These are phyloP conservation scores for Ganoderma lucidum DNA, from an alignment of 1,284 basidiomycete genomes.

Conservation along the genomic window DNA sequence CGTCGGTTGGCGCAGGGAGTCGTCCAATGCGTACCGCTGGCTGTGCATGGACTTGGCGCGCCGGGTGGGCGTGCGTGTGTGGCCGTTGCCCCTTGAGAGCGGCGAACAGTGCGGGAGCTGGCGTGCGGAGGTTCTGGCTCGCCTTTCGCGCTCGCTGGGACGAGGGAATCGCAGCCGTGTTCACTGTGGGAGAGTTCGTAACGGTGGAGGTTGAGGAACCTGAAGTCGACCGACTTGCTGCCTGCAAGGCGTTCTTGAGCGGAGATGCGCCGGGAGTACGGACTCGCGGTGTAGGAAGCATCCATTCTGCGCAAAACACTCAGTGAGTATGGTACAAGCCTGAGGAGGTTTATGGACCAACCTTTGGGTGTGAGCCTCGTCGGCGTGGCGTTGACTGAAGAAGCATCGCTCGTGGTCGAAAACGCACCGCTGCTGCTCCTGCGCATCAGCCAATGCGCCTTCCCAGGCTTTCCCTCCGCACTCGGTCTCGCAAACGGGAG, in stretches of 20 bases:
- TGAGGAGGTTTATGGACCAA: constrained; percentile 31
- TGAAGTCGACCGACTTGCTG: constrained; percentile 58
- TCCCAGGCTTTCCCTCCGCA: constrained; percentile 36
- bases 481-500: constrained; percentile 34
- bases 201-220: constrained; percentile 53
- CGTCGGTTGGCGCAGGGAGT: constrained; percentile 36
- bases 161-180: constrained; percentile 33
- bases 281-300: constrained; percentile 53
- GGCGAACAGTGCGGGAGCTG: constrained; percentile 23
- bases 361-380: constrained; percentile 58
- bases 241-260: constrained; percentile 49
- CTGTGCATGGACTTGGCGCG: constrained; percentile 31
- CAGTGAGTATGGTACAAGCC: background rate
- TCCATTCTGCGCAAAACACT: constrained; percentile 53
- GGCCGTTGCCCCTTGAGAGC: constrained; percentile 28
- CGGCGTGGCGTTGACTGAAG: constrained; percentile 64
- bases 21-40: constrained; percentile 29
- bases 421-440: constrained; percentile 81
- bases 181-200: constrained; percentile 38
- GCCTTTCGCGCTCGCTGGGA: constrained; percentile 27
- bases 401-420: constrained; percentile 73
- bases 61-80: constrained; percentile 37
- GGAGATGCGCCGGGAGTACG: constrained; percentile 52
- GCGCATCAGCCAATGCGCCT: constrained; percentile 69
- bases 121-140: constrained; percentile 32